A percentile compares a stretch with the other conserved stretches of the same genome.
phyloP scores from a whole-genome alignment of 2,329 filamentous ascomycete genomes.

The Rhynchosporium agropyri region DNA sequence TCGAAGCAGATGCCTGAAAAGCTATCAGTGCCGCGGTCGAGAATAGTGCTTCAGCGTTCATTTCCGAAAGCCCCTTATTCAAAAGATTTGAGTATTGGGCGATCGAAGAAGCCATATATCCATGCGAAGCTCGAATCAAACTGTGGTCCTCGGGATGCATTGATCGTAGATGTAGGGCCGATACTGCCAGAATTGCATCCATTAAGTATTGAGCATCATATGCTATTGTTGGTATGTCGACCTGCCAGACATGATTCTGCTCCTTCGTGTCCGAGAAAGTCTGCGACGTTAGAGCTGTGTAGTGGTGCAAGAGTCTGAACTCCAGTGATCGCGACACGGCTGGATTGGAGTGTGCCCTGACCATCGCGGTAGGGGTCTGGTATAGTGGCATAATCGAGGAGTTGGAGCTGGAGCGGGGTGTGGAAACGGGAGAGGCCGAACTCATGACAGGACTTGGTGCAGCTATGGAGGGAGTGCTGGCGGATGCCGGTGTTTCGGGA shows the following conservation, averaged over 20 bases:
- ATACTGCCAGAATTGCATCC: conserved; percentile 65
- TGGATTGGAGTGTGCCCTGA: conserved; percentile 26
- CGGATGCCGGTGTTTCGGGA: conserved; percentile 30
- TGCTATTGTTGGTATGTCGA: conserved; percentile 61
- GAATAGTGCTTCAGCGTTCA: conserved; percentile 65
- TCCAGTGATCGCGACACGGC: conserved; percentile 49
- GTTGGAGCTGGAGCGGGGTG: conserved; percentile 27
- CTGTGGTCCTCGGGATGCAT: conserved; percentile 59
- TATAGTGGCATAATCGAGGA: conserved; percentile 32
- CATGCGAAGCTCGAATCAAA: conserved; percentile 63
- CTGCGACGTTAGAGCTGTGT: conserved; percentile 60
- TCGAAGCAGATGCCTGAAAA: conserved; percentile 65
- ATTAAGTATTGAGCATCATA: conserved; percentile 63
- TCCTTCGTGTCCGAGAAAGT: conserved; percentile 58
- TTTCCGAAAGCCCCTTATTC: conserved; percentile 57
- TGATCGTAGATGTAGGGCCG: conserved; percentile 63
- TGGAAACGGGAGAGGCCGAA: conserved; percentile 20
- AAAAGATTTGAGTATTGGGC: conserved; percentile 61
- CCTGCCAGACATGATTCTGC: conserved; percentile 61
- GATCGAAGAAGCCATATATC: conserved; percentile 66
- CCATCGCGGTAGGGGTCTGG: conserved; percentile 30
- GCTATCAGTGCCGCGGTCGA: conserved; percentile 65
- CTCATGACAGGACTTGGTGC: conserved; percentile 22
- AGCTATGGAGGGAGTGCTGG: conserved; percentile 19
- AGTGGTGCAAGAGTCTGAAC: conserved; percentile 66